These are phyloP conservation scores for Cutaneotrichosporon sp. DNA, from an alignment of 1,284 basidiomycete species.

Conservation along the genomic window DNA sequence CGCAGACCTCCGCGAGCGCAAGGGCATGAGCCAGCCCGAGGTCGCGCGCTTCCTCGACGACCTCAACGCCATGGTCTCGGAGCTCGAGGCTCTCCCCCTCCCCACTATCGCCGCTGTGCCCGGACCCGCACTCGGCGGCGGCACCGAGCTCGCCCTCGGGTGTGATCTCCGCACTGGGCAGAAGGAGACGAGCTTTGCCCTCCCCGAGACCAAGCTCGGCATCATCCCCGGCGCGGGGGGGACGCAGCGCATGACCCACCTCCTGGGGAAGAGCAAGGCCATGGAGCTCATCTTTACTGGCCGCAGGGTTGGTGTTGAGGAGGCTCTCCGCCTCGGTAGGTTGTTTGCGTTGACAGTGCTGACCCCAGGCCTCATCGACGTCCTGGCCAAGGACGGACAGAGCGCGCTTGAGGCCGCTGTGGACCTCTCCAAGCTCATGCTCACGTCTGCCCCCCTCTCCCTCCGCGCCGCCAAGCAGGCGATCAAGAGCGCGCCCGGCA, in stretches of 20 bases:
- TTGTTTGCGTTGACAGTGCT: slow-evolving; percentile 45
- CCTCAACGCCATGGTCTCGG: slow-evolving; percentile 69
- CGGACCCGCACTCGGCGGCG: slow-evolving; percentile 88
- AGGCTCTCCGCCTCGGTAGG: slow-evolving; percentile 76
- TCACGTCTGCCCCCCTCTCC: slow-evolving; percentile 68
- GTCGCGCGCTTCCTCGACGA: slow-evolving; percentile 77
- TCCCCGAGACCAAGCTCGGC: slow-evolving; percentile 81
- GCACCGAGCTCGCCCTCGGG: slow-evolving; percentile 79
- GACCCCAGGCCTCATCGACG: slow-evolving; percentile 52
- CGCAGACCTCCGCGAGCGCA: slow-evolving; percentile 84
- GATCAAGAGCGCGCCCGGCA: slow-evolving; percentile 74
- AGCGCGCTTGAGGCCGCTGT: slow-evolving; percentile 37
- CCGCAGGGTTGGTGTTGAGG: slow-evolving; percentile 62
- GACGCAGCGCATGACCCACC: slow-evolving; percentile 79
- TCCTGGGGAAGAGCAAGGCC: slow-evolving; percentile 77
- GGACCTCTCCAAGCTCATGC: slow-evolving; percentile 37
- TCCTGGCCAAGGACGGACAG: slow-evolving; percentile 58
- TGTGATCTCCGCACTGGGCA: slow-evolving; percentile 87
- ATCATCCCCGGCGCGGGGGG: slow-evolving; percentile 97
- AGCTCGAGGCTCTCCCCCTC: slow-evolving; percentile 76
- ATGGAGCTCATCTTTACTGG: slow-evolving; percentile 88
- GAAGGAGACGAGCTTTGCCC: slow-evolving; percentile 64
- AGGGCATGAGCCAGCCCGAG: slow-evolving; percentile 71
- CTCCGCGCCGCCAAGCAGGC: slow-evolving; percentile 85
- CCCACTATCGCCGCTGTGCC: slow-evolving; percentile 92